Conservation (phyloP, 2,329 filamentous ascomycete genomes). For the Ophiognomonia clavigignenti-juglandacearum region DNA sequence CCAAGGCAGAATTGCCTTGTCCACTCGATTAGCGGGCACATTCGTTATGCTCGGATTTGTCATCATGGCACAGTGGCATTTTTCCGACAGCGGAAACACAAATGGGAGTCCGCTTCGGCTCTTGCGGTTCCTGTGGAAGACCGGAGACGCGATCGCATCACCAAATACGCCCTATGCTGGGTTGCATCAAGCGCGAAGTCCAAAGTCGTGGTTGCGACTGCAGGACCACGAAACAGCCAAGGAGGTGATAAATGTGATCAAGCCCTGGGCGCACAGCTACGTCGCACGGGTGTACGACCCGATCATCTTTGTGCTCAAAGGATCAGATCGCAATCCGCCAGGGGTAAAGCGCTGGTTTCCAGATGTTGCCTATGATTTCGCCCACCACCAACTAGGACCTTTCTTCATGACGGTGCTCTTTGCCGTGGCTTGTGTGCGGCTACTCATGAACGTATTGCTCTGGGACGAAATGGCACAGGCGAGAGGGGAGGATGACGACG, state of each 20-base stretch:
- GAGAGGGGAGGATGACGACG: conserved; percentile 39
- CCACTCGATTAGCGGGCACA: conserved; percentile 70
- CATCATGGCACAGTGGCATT: conserved; percentile 71
- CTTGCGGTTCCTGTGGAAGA: conserved; percentile 27
- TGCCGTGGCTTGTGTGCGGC: conserved; percentile 57
- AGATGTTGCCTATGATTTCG: conserved; percentile 63
- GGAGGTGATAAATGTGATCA: conserved; percentile 72
- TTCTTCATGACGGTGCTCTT: conserved; percentile 62
- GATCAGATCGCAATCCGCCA: conserved; percentile 59
- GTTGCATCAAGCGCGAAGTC: conserved; percentile 71
- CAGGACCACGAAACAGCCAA: conserved; percentile 76
- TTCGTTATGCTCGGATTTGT: conserved; percentile 69
- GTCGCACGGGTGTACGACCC: conserved; percentile 72
- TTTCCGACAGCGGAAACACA: conserved; percentile 48
- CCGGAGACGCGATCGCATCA: conserved; percentile 21
- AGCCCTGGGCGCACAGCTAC: conserved; percentile 66
- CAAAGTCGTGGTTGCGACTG: conserved; percentile 68
- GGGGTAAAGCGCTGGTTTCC: conserved; percentile 44
- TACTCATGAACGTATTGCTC: conserved; percentile 71
- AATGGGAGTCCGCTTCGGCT: conserved; percentile 2
- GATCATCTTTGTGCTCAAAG: conserved; percentile 65
- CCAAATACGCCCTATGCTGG: conserved; percentile 45
- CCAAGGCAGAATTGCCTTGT: conserved; percentile 61
- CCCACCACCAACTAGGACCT: conserved; percentile 50
- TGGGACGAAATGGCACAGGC: conserved; percentile 55